phyloP scores from a whole-genome alignment of 805 yeast species.

The Suhomyces sp. region DNA sequence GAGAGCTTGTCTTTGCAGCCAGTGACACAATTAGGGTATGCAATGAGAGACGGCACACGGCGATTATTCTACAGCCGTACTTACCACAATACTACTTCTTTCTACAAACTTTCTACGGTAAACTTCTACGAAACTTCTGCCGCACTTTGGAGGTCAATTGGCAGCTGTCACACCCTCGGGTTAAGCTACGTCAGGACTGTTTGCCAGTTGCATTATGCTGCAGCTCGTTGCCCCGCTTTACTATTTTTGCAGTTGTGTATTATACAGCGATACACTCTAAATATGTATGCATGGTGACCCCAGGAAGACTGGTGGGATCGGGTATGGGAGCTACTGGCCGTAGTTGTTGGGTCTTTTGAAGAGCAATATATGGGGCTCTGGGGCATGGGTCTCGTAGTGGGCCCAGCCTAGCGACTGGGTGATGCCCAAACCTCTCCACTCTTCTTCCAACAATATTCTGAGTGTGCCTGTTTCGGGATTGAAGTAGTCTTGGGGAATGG shows the following conservation, averaged over 20 bases:
- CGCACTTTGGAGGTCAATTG: too few species aligned
- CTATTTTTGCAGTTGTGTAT: not conserved
- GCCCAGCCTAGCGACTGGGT: constrained; percentile 98
- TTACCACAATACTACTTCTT: too few species aligned
- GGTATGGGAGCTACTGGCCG: constrained; percentile 29
- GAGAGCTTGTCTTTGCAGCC: too few species aligned
- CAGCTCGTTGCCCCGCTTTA: not conserved
- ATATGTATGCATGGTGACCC: not conserved
- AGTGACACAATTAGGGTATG: too few species aligned
- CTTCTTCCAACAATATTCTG: constrained; percentile 87
- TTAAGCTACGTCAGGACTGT: too few species aligned
- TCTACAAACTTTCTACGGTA: too few species aligned
- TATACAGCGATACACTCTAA: not conserved
- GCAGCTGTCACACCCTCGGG: too few species aligned
- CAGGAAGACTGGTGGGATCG: not conserved
- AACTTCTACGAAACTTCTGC: too few species aligned
- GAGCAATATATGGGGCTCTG: constrained; percentile 94
- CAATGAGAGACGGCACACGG: too few species aligned
- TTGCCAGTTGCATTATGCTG: too few species aligned
- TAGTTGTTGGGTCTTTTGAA: constrained; percentile 66
- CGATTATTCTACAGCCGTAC: too few species aligned
- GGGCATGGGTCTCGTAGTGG: constrained; percentile 96
- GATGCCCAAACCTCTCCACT: constrained; percentile 97
- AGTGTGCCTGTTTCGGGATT: constrained; percentile 91
- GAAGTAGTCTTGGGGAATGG: constrained; percentile 91